phyloP scores from a whole-genome alignment of 768 basidiomycete genomes.

The Boletus eberwhitei region DNA sequence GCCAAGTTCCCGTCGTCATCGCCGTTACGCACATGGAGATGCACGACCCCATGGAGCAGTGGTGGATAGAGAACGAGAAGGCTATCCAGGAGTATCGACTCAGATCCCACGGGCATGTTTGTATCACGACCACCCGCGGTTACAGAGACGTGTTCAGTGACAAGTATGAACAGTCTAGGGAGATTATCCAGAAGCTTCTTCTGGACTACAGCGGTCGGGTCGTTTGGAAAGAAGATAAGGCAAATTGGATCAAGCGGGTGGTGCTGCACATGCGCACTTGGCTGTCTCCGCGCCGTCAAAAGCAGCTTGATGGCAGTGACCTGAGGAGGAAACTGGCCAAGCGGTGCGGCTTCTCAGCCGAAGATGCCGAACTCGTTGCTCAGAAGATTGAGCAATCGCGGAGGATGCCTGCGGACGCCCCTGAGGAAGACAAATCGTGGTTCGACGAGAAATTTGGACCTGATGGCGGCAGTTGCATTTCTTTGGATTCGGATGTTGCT shows the following conservation, averaged over 20 bases:
- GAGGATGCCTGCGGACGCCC: not conserved
- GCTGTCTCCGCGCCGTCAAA: conserved; percentile 17
- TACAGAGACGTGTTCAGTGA: conserved; percentile 18
- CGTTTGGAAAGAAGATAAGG: conserved; percentile 25
- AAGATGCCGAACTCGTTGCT: conserved; percentile 19
- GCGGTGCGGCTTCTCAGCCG: conserved; percentile 21
- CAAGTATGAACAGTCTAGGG: conserved; percentile 34
- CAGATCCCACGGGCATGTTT: conserved; percentile 35
- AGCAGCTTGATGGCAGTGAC: conserved; percentile 6
- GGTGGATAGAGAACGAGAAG: conserved; percentile 39
- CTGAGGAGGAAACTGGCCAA: conserved; percentile 22
- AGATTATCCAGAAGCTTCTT: conserved; percentile 19
- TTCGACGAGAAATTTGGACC: conserved; percentile 18
- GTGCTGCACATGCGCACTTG: conserved; percentile 24
- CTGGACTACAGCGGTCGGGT: conserved; percentile 13
- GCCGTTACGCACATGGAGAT: conserved; percentile 37
- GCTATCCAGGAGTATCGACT: conserved; percentile 34
- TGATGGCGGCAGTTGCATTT: conserved; percentile 8
- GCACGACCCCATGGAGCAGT: conserved; percentile 33
- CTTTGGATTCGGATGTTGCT: not conserved
- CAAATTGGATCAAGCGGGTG: conserved; percentile 26
- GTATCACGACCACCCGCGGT: conserved; percentile 37
- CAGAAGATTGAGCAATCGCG: conserved; percentile 18
- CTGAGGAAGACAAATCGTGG: conserved; percentile 17
- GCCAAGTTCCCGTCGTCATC: conserved; percentile 30